Conservation (phyloP, 2,329 filamentous ascomycete genomes). For the Pestalotiopsis sp. region DNA sequence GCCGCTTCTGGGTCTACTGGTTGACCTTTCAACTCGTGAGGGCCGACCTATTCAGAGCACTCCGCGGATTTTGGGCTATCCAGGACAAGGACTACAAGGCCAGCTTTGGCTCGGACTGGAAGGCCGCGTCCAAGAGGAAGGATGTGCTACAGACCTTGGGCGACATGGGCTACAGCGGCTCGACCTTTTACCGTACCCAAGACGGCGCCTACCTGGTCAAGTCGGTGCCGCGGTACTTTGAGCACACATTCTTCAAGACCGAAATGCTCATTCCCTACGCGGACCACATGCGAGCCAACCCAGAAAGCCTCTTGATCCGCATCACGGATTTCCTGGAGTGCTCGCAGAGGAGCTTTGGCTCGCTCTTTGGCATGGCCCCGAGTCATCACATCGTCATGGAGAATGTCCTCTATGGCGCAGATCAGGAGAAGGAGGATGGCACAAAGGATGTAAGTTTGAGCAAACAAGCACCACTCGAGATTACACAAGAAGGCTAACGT, state of each 20-base stretch:
- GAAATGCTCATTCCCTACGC: constrained; percentile 17
- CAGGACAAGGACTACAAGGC: constrained; percentile 55
- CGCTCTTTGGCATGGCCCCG: constrained; percentile 61
- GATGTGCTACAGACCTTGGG: constrained; percentile 58
- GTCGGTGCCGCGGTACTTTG: constrained; percentile 69
- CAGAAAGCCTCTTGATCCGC: constrained; percentile 65
- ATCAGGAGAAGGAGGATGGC: constrained; percentile 38
- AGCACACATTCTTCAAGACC: constrained; percentile 47
- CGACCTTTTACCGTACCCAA: constrained; percentile 72
- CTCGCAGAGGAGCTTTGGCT: constrained; percentile 58
- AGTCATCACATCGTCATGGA: constrained; percentile 80
- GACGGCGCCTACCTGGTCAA: constrained; percentile 73
- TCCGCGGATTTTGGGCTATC: constrained; percentile 48
- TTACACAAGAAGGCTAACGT: neutral
- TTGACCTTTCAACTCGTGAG: constrained; percentile 30
- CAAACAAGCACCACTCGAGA: neutral
- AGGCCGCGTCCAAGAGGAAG: constrained; percentile 32
- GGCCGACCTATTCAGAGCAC: constrained; percentile 46
- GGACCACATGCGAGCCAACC: constrained; percentile 61
- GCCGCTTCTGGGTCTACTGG: constrained; percentile 40
- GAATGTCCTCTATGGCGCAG: constrained; percentile 68
- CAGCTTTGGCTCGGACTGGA: constrained; percentile 48
- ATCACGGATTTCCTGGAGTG: constrained; percentile 72
- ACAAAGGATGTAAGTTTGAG: constrained; percentile 17
- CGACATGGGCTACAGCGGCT: constrained; percentile 75